Evolutionary conservation across 2,329 filamentous ascomycete genomes (phyloP).

Genomic region (Pyricularia pennisetigena): DNA sequence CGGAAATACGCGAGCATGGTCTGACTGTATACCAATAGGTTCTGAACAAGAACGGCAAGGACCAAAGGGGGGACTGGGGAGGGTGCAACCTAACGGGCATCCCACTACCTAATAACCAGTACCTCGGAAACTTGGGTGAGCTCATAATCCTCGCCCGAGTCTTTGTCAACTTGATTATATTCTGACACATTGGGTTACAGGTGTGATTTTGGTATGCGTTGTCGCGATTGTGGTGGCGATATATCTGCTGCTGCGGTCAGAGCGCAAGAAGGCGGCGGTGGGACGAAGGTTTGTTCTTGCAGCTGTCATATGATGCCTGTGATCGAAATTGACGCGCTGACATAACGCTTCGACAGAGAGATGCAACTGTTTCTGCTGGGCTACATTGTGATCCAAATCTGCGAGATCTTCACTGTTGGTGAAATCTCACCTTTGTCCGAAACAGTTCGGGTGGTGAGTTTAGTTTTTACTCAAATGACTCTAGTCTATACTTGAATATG

Average conservation of each 20-base stretch:
- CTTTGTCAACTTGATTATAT: not conserved
- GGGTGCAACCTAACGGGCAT: conserved; percentile 75
- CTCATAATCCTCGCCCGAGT: not conserved
- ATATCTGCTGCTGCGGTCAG: conserved; percentile 68
- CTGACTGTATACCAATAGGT: conserved; percentile 39
- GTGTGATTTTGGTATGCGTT: conserved; percentile 78
- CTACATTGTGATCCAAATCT: conserved; percentile 82
- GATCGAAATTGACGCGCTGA: conserved; percentile 7
- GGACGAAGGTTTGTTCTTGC: conserved; percentile 62
- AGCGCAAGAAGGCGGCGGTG: conserved; percentile 87
- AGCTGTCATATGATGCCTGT: no score
- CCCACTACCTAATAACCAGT: conserved; percentile 49
- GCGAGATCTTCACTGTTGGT: conserved; percentile 93
- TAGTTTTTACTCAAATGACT: conserved; percentile 21
- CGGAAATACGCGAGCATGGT: conserved; percentile 6
- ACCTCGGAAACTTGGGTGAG: conserved; percentile 76
- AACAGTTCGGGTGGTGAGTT: not conserved
- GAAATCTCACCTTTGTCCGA: conserved; percentile 70
- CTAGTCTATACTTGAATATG: not conserved
- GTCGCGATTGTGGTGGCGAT: conserved; percentile 61
- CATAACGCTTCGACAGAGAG: conserved; percentile 48
- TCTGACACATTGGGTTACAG: conserved; percentile 28
- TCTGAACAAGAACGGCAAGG: conserved; percentile 44
- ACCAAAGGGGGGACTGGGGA: conserved; percentile 49
- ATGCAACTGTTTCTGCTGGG: conserved; percentile 90